Conservation (phyloP, 2,329 filamentous ascomycete species). For the Cercospora canescens region DNA sequence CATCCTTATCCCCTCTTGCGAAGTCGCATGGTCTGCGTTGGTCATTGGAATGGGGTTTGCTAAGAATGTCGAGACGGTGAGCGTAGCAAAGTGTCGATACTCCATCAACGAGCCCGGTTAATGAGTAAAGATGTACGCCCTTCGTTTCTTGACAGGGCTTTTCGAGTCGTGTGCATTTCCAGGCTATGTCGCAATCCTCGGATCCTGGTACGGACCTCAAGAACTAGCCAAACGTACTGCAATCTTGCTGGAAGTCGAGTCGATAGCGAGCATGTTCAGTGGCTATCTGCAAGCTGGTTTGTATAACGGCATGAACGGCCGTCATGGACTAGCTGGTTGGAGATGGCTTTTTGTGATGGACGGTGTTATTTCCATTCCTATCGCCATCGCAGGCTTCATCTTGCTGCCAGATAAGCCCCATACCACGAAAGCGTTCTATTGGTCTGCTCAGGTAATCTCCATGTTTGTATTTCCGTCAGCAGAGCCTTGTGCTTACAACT, state of each 20-base stretch:
- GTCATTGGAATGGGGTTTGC: conserved; percentile 19
- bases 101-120: not conserved
- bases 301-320: conserved; percentile 21
- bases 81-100: not conserved
- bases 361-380: conserved; percentile 20
- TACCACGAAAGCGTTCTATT: conserved; percentile 19
- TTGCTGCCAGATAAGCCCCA: conserved; percentile 18
- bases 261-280: conserved; percentile 20
- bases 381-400: conserved; percentile 20
- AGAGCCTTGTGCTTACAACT: not conserved
- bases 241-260: conserved; percentile 19
- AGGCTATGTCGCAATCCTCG: conserved; percentile 13
- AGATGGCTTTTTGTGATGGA: conserved; percentile 23
- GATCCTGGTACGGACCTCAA: conserved; percentile 19
- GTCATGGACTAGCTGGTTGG: conserved; percentile 19
- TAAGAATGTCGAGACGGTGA: conserved; percentile 18
- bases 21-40: conserved; percentile 14
- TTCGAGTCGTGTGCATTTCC: conserved; percentile 19
- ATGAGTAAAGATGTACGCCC: conserved; percentile 5
- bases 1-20: conserved; percentile 15
- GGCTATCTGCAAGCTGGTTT: conserved; percentile 22
- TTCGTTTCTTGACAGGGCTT: conserved; percentile 19
- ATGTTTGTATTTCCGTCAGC: not conserved
- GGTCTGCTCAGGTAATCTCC: conserved; percentile 8
- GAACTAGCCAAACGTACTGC: conserved; percentile 20